Evolutionary conservation across 768 basidiomycete species (phyloP).

Genomic region (Saitozyma podzolica): DNA sequence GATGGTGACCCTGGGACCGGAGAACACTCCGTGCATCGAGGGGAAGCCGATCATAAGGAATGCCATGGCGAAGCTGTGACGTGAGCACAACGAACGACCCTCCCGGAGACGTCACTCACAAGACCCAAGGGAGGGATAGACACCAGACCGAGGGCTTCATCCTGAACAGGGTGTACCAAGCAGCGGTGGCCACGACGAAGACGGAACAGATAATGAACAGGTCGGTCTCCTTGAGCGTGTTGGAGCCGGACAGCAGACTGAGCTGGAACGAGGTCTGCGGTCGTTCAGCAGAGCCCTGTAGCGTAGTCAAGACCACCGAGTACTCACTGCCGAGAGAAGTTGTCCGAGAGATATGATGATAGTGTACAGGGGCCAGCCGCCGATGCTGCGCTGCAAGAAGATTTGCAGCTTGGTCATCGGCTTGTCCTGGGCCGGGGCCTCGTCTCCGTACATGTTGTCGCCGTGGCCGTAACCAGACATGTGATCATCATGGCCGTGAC

Average conservation of each 20-base stretch:
- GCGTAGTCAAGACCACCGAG: not conserved
- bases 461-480: constrained; percentile 42
- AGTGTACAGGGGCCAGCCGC: constrained; percentile 87
- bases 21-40: constrained; percentile 65
- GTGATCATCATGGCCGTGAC: constrained; percentile 43
- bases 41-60: constrained; percentile 91
- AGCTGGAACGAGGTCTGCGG: constrained; percentile 76
- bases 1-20: constrained; percentile 65
- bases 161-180: constrained; percentile 89
- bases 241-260: constrained; percentile 81
- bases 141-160: constrained; percentile 84
- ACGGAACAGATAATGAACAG: constrained; percentile 87
- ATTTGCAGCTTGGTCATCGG: constrained; percentile 84
- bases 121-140: constrained; percentile 82
- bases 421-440: constrained; percentile 57
- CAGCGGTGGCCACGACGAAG: constrained; percentile 78
- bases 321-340: constrained; percentile 54
- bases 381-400: constrained; percentile 73
- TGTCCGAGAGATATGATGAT: constrained; percentile 84
- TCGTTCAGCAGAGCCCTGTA: not conserved
- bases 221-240: constrained; percentile 75
- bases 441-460: constrained; percentile 35
- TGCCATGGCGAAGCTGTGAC: constrained; percentile 68
- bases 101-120: constrained; percentile 49
- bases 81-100: constrained; percentile 2